Evolutionary conservation across 495 filamentous ascomycete species (phyloP).

Genomic region (Xylaria flabelliformis): DNA sequence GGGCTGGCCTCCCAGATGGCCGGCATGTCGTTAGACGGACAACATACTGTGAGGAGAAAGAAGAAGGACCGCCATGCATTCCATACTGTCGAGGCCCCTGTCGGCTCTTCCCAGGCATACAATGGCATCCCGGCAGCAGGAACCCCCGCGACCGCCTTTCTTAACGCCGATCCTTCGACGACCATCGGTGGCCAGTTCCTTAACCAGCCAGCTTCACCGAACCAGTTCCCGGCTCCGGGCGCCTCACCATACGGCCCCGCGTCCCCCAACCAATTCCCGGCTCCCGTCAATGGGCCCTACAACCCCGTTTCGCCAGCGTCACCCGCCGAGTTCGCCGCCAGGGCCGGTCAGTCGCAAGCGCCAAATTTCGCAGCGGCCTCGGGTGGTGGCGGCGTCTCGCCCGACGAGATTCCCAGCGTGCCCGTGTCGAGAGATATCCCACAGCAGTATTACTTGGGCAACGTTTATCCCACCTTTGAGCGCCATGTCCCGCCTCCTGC

Average conservation of each 20-base stretch:
- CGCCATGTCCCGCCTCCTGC: slow-evolving; percentile 88
- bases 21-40: slow-evolving; percentile 67
- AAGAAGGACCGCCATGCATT: slow-evolving; percentile 96
- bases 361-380: slow-evolving; percentile 50
- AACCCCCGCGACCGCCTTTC: slow-evolving; percentile 67
- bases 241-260: slow-evolving; percentile 65
- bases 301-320: slow-evolving; percentile 60
- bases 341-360: slow-evolving; percentile 48
- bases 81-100: slow-evolving; percentile 80
- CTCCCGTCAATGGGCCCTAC: slow-evolving; percentile 63
- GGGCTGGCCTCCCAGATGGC: slow-evolving; percentile 88
- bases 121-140: slow-evolving; percentile 67
- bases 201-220: slow-evolving; percentile 38
- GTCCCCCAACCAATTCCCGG: slow-evolving; percentile 61
- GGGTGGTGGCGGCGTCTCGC: slow-evolving; percentile 80
- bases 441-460: slow-evolving; percentile 80
- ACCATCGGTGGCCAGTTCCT: slow-evolving; percentile 37
- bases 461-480: slow-evolving; percentile 94
- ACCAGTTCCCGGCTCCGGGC: slow-evolving; percentile 66
- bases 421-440: slow-evolving; percentile 82
- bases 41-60: slow-evolving; percentile 65
- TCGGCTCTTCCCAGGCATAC: slow-evolving; percentile 67
- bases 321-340: slow-evolving; percentile 63
- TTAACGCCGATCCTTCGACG: slow-evolving; percentile 66
- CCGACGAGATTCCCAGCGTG: slow-evolving; percentile 92